A percentile compares a stretch with the other conserved stretches of the same genome.
Conservation (phyloP, 768 basidiomycete species). For the Thelephora aurantiotincta region DNA sequence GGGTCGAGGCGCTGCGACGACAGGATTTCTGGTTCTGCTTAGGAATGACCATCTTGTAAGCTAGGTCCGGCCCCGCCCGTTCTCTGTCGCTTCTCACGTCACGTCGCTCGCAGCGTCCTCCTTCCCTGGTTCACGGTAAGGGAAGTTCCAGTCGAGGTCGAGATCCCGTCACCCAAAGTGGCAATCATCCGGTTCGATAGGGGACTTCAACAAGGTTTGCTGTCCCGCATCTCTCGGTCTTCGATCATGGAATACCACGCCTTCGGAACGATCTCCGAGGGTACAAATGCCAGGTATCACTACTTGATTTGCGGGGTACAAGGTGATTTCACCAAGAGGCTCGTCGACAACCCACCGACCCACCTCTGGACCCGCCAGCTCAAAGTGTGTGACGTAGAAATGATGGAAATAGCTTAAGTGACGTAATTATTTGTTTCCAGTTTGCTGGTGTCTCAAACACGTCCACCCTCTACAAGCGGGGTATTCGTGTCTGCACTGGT, state of each 20-base stretch:
- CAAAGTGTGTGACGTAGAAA: slow-evolving; percentile 16
- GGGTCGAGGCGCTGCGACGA: slow-evolving; percentile 18
- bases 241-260: slow-evolving; percentile 31
- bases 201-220: slow-evolving; percentile 31
- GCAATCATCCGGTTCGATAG: slow-evolving; percentile 27
- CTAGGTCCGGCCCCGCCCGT: too few species aligned
- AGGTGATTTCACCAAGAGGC: slow-evolving; percentile 28
- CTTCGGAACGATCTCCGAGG: slow-evolving; percentile 29
- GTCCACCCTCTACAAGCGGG: slow-evolving; percentile 28
- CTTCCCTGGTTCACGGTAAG: slow-evolving; percentile 27
- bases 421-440: slow-evolving; percentile 9
- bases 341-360: slow-evolving; percentile 26
- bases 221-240: slow-evolving; percentile 25
- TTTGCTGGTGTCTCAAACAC: slow-evolving; percentile 31
- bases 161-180: slow-evolving; percentile 28
- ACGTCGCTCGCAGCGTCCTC: slow-evolving; percentile 15
- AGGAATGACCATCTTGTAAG: slow-evolving; percentile 19
- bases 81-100: too few species aligned
- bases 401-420: too few species aligned
- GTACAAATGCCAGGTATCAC: slow-evolving; percentile 25
- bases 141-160: slow-evolving; percentile 25
- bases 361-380: slow-evolving; percentile 29
- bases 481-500: slow-evolving; percentile 30
- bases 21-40: slow-evolving; percentile 30
- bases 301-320: slow-evolving; percentile 32